Percentiles rank a stretch among this genome's conserved stretches.
phyloP scores from a whole-genome alignment of 2,329 filamentous ascomycete species.

The Exophiala bonariae region DNA sequence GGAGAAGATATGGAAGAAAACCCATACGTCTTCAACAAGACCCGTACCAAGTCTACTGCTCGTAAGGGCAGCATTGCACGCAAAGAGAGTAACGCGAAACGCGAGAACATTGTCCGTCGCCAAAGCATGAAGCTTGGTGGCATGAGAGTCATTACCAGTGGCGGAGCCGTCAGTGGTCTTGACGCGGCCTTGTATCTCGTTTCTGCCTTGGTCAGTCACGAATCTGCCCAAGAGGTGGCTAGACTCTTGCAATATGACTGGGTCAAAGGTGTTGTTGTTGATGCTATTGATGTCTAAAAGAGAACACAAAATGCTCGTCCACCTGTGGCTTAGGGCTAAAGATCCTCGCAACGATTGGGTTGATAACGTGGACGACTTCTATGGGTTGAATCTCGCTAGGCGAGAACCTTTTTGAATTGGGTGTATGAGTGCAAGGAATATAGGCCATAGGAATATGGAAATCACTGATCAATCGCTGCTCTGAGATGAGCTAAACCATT shows the following conservation, averaged over 20 bases:
- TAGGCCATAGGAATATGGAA: no score
- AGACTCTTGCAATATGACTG: conserved; percentile 77
- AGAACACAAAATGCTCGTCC: neutral
- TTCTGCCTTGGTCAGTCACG: conserved; percentile 76
- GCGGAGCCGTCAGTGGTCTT: conserved; percentile 75
- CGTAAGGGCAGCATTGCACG: conserved; percentile 82
- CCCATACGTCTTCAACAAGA: conserved; percentile 75
- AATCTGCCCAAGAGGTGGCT: conserved; percentile 73
- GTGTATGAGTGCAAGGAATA: no score
- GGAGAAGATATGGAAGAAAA: conserved; percentile 77
- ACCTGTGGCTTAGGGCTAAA: no score
- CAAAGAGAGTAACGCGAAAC: conserved; percentile 70
- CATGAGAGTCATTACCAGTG: conserved; percentile 74
- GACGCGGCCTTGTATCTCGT: conserved; percentile 85
- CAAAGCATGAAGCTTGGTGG: conserved; percentile 71
- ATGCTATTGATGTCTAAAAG: conserved; percentile 30
- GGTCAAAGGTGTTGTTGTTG: conserved; percentile 39
- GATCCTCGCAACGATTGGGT: no score
- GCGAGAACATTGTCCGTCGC: conserved; percentile 78
- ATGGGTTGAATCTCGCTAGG: no score
- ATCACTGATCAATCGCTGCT: no score
- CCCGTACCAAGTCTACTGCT: conserved; percentile 61
- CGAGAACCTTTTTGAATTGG: no score
- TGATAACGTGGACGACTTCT: no score
- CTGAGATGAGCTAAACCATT: no score